Evolutionary conservation across 805 yeast genomes (phyloP), one percentile per base, ranked within the genome.

Genomic region (Wickerhamiella lipophila): DNA sequence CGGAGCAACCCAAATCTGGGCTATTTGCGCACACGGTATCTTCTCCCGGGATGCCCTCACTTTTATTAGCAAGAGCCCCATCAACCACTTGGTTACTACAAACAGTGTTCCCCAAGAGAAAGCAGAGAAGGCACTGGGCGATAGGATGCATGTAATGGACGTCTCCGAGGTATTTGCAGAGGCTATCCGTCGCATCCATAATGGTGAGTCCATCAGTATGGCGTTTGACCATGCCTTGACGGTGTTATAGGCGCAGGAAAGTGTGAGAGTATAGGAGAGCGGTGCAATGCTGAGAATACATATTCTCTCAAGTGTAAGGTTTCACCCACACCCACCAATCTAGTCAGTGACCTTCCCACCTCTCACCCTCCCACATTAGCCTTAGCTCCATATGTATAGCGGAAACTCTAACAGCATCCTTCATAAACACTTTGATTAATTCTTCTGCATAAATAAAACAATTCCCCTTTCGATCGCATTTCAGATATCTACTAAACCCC

Each of bases 151-250:
- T 57, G 85, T 89, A 8, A 69, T 92, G 58, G 98, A 92, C 58
- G 92, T 92, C 6, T 79, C 94, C 8, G 71, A 83, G 50, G 76
- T 92, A 16, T 82, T 92, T 58, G 96, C 94, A 15, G 99, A 92
- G 66, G 89, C 96, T 1, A 86, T 92, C 41, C 74, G 99, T 63
- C 75, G 99, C 64, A 89, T 92, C 46, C 95, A 92, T 65, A 92
- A 92, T 58, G 99, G 99, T 56, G 99, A 92, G 69, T 79, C 89
- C 13, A 95, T 92, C 15, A 81, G 94, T 16, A 82, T 86, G 84
- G 70, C 92, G 52, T 92, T 88, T 67, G 96, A 87, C 58, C 88
- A 83, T 57, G 94, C 50, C 7, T 25, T 52, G 39, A 50, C 42
- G 7, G 32, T 51, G 16, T 8, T 35, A 35, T 16, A 25, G 27